A percentile compares a stretch with the other conserved stretches of the same genome.
Evolutionary conservation across 495 filamentous ascomycete genomes (phyloP).

Genomic region (Viridothelium virens): DNA sequence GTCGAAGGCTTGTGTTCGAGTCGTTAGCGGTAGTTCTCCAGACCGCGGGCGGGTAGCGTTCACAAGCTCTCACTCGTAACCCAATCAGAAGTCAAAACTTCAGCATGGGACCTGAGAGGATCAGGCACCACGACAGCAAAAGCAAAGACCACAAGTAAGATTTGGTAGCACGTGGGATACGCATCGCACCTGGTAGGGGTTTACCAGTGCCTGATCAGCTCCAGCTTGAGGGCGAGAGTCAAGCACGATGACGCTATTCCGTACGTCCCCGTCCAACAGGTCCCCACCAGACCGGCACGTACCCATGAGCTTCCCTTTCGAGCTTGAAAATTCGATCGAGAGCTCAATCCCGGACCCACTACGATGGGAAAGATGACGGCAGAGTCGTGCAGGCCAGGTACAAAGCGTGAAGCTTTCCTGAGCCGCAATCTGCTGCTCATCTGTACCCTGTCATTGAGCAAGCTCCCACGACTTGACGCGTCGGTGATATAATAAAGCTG

Average conservation of each 20-base stretch:
- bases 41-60: background rate
- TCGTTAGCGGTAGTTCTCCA: background rate
- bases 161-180: background rate
- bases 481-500: background rate
- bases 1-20: slow-evolving; percentile 3
- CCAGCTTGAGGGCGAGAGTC: background rate
- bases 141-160: background rate
- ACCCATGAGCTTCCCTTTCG: slow-evolving; percentile 3
- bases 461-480: background rate
- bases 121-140: background rate
- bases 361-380: slow-evolving; percentile 1
- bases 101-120: background rate
- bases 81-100: background rate
- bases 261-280: background rate
- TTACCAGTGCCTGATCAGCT: background rate
- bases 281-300: background rate
- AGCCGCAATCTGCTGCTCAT: background rate
- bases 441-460: background rate
- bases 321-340: background rate
- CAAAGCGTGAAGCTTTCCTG: slow-evolving; percentile 6
- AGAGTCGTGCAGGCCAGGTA: background rate
- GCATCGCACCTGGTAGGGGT: slow-evolving; percentile 2
- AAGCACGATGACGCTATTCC: slow-evolving; percentile 3
- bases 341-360: background rate
- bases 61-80: background rate